Evolutionary conservation across 2,329 filamentous ascomycete genomes (phyloP).

Genomic region (Malbranchea zuffiana): DNA sequence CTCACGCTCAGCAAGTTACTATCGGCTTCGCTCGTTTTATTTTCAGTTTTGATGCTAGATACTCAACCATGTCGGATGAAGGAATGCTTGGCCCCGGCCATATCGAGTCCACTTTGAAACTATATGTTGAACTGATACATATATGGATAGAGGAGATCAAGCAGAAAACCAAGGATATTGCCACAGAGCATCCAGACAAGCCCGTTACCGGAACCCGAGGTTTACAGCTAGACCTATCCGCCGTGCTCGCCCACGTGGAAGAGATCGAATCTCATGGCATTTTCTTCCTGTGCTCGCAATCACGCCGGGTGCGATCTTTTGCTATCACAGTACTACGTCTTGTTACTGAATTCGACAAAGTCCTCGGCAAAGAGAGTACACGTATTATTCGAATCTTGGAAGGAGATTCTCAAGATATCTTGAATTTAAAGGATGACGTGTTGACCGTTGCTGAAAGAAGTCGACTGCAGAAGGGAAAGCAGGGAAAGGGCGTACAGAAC

Average conservation of each 20-base stretch:
- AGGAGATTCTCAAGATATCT: conserved; percentile 73
- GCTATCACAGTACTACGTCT: conserved; percentile 85
- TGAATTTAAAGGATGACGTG: conserved; percentile 84
- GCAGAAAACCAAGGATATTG: conserved; percentile 66
- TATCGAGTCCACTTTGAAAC: conserved; percentile 81
- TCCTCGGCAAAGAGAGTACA: conserved; percentile 67
- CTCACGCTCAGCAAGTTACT: conserved; percentile 86
- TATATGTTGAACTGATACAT: conserved; percentile 86
- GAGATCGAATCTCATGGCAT: conserved; percentile 93
- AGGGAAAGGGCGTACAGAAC: conserved; percentile 70
- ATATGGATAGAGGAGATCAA: conserved; percentile 98
- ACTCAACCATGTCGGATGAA: conserved; percentile 95
- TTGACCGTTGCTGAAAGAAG: conserved; percentile 79
- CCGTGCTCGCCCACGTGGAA: conserved; percentile 85
- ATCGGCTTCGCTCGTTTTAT: conserved; percentile 96
- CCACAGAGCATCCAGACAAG: conserved; percentile 53
- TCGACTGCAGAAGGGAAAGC: conserved; percentile 78
- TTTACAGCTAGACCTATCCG: conserved; percentile 71
- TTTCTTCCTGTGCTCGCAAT: conserved; percentile 96
- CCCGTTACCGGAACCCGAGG: conserved; percentile 57
- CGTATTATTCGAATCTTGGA: conserved; percentile 88
- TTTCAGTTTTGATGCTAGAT: conserved; percentile 95
- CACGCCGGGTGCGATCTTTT: conserved; percentile 74
- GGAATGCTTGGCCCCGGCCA: conserved; percentile 90
- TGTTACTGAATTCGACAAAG: conserved; percentile 86